Conservation (phyloP, 176 grass and related monocot species). For the Metroxylon sagu region DNA sequence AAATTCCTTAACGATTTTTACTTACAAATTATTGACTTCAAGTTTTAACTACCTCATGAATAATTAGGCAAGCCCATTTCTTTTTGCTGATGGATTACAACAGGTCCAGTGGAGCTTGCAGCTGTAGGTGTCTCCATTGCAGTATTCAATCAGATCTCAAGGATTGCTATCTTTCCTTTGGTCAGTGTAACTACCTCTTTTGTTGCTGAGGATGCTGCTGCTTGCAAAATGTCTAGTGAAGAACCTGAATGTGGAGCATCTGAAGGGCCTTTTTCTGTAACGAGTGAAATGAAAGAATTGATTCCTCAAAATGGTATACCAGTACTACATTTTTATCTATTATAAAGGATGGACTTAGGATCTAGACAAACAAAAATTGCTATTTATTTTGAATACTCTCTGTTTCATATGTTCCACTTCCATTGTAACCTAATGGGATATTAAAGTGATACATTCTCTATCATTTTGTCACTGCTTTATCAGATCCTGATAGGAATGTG, state of each 20-base stretch:
- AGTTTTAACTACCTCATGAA: constrained; percentile 7
- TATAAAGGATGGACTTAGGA: background rate
- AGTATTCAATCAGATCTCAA: constrained; percentile 85
- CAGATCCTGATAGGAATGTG: constrained; percentile 22
- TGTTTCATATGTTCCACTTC: background rate
- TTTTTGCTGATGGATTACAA: background rate
- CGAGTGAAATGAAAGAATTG: constrained; percentile 48
- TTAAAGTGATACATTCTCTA: background rate
- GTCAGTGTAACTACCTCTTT: constrained; percentile 95
- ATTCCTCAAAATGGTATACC: constrained; percentile 32
- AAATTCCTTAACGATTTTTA: background rate
- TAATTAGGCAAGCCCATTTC: background rate
- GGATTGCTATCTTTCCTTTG: constrained; percentile 79
- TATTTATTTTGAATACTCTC: background rate
- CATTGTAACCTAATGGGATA: background rate
- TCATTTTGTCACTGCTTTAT: background rate
- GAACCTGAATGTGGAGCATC: constrained; percentile 20
- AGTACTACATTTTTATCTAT: background rate
- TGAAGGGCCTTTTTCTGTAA: constrained; percentile 17
- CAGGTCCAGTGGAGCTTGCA: constrained; percentile 78
- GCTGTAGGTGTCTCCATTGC: constrained; percentile 86
- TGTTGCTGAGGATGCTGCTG: constrained; percentile 89
- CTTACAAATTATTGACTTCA: background rate
- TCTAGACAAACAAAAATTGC: background rate
- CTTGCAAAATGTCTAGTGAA: constrained; percentile 18